phyloP scores from a whole-genome alignment of 257 asterid species.

The Cordia subcordata region DNA sequence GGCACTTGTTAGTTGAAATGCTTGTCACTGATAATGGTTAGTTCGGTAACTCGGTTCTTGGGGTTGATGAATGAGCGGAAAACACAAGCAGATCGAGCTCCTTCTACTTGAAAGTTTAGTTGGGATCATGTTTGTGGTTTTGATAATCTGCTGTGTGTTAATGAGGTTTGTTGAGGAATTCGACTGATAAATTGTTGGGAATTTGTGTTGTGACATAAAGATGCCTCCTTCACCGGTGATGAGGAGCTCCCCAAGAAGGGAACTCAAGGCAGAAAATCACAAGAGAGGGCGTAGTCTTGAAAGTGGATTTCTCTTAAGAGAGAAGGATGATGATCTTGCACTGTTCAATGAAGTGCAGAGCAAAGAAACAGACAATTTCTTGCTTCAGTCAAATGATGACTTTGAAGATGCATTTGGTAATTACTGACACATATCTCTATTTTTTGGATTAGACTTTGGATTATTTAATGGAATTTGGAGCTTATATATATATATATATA shows the following conservation, averaged over 20 bases:
- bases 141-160: constrained; percentile 12
- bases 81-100: not conserved
- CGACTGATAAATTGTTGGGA: constrained; percentile 22
- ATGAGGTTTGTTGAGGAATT: constrained; percentile 22
- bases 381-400: constrained; percentile 84
- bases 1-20: not conserved
- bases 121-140: constrained; percentile 10
- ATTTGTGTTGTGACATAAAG: constrained; percentile 16
- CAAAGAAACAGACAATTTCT: constrained; percentile 70
- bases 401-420: constrained; percentile 78
- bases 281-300: constrained; percentile 88
- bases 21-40: not conserved
- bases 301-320: constrained; percentile 53
- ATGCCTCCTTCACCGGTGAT: constrained; percentile 92
- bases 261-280: constrained; percentile 62
- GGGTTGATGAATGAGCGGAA: not conserved
- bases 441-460: constrained; percentile 16
- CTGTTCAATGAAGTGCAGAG: constrained; percentile 87
- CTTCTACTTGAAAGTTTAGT: not conserved
- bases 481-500: too few relatives aligned
- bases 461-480: not conserved
- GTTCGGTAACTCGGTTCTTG: not conserved
- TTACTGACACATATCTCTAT: constrained; percentile 17
- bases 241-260: constrained; percentile 78
- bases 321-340: constrained; percentile 84